phyloP scores from a whole-genome alignment of 164 flowering plant genomes.

The Nelumbo lutea region DNA sequence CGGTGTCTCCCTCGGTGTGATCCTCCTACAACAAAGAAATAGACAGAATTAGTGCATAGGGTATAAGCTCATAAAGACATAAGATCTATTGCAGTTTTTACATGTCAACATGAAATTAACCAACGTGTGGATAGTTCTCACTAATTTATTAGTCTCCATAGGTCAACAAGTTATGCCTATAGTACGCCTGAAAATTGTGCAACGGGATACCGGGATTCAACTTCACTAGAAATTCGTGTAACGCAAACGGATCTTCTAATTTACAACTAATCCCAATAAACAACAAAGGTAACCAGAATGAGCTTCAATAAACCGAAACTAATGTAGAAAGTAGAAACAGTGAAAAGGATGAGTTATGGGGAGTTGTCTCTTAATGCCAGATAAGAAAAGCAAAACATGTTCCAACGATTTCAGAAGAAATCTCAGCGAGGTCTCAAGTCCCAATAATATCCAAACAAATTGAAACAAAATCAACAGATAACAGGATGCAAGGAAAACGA shows the following conservation, averaged over 20 bases:
- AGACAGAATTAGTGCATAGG: background rate
- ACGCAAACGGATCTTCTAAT: slow-evolving; percentile 9
- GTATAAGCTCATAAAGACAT: background rate
- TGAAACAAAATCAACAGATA: background rate
- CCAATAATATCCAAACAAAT: background rate
- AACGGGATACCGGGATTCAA: background rate
- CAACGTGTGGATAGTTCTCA: slow-evolving; percentile 39
- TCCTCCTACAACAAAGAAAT: slow-evolving; percentile 21
- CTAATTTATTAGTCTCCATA: slow-evolving; percentile 44
- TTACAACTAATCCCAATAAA: background rate
- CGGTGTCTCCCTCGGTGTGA: slow-evolving; percentile 9
- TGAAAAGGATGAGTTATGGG: background rate
- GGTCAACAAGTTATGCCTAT: slow-evolving; percentile 41
- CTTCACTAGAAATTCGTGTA: background rate
- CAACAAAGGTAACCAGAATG: background rate
- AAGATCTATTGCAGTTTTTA: background rate
- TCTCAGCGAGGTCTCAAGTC: background rate
- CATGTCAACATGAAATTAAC: background rate
- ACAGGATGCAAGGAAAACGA: background rate
- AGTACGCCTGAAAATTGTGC: slow-evolving; percentile 28
- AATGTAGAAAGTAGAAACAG: background rate
- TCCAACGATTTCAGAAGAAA: background rate
- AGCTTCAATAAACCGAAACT: background rate
- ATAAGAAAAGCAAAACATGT: background rate
- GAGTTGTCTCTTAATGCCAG: background rate